Base-by-base conservation (phyloP, 306 rosid genomes). In the Rosa rugosa region DNA sequence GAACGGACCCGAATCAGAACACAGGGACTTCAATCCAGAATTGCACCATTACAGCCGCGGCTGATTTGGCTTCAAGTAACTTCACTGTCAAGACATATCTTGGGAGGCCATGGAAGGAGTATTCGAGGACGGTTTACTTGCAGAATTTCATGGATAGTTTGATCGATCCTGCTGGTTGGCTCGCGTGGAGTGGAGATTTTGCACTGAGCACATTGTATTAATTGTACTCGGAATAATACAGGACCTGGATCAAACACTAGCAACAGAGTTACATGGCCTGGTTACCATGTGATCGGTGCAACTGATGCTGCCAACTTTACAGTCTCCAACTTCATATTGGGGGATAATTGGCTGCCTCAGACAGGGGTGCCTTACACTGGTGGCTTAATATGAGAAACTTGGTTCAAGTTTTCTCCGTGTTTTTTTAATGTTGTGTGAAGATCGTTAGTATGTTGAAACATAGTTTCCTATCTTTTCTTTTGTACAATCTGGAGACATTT, bases 21-120 rank as follows among this genome's bases (percentile, higher is more conserved):
- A 86, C 85, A 0, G 89, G 87, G 5, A 86, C 66, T 23, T 83
- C 85, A 6, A 80, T 86, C 34, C 87, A 86, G 11, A 80, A 86
- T 44, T 86, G 89, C 79, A 70, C 86, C 0, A 78, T 86, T 6
- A 75, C 60, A 38, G 73, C 85, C 11, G 16, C 81, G 0, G 6
- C 50, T 5, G 83, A 83, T 34, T 67, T 86, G 62, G 81, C 83
- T 7, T 75, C 80, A 6, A 76, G 82, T 53, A 57, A 66, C 2
- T 63, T 54, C 10, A 45, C 38, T 5, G 79, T 81, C 71, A 70
- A 69, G 79, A 80, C 83, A 12, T 86, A 80, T 73, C 69, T 86
- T 18, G 89, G 87, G 18, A 77, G 86, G 83, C 89, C 87, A 6
- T 86, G 89, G 89, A 86, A 83, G 77, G 81, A 80, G 60, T 80